Conservation (phyloP, 176 grass and related monocot genomes). For the Triticum aestivum region DNA sequence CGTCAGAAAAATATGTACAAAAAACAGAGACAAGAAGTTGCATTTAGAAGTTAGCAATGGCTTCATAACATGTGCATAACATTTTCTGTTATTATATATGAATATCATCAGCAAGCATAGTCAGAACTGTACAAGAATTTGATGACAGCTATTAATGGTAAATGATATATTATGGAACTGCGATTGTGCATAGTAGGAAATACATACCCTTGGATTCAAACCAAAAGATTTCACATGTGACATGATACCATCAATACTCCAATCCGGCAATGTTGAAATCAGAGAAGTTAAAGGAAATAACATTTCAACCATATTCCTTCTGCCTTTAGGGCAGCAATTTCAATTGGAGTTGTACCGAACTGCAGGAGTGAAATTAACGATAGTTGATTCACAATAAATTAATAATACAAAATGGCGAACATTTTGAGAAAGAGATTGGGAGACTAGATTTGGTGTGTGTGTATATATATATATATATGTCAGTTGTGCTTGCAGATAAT, state of each 20-base stretch:
- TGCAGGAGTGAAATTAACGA: neutral
- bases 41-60: neutral
- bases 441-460: too few species aligned
- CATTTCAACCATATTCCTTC: constrained; percentile 23
- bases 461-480: neutral
- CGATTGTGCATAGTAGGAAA: neutral
- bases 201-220: constrained; percentile 12
- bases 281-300: constrained; percentile 23
- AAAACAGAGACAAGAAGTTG: neutral
- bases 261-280: constrained; percentile 12
- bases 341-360: neutral
- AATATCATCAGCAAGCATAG: neutral
- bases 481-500: neutral
- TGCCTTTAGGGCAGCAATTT: neutral
- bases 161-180: neutral
- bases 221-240: neutral
- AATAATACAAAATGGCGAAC: neutral
- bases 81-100: neutral
- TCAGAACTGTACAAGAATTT: neutral
- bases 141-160: neutral
- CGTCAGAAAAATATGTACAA: neutral
- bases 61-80: neutral
- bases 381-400: neutral
- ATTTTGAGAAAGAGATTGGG: neutral
- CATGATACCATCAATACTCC: constrained; percentile 33